phyloP scores from a whole-genome alignment of 495 filamentous ascomycete genomes.

The Aspergillus mulundensis region DNA sequence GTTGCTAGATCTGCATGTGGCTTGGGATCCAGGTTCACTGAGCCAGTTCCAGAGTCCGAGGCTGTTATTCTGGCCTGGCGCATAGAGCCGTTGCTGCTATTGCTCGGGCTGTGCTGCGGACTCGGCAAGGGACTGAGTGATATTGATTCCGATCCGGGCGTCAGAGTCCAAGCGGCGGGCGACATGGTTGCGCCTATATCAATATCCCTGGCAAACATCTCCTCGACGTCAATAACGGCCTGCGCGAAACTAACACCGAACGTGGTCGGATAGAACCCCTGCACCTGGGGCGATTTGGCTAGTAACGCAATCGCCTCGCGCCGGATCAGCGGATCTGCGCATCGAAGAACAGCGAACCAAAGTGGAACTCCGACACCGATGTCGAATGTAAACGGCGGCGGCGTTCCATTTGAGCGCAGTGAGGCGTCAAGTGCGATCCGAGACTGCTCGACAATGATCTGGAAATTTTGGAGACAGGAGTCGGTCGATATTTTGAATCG shows the following conservation, averaged over 20 bases:
- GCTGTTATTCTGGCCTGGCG: not conserved
- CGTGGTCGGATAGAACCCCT: constrained; percentile 24
- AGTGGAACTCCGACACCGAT: constrained; percentile 32
- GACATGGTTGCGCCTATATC: not conserved
- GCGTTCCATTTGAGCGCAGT: constrained; percentile 17
- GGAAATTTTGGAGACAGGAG: constrained; percentile 23
- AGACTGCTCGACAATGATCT: constrained; percentile 28
- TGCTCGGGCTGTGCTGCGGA: not conserved
- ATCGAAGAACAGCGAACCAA: constrained; percentile 29
- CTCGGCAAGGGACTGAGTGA: not conserved
- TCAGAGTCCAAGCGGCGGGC: not conserved
- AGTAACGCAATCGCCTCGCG: constrained; percentile 28
- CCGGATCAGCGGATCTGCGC: constrained; percentile 28
- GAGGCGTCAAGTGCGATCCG: constrained; percentile 16
- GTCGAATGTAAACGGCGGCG: constrained; percentile 38
- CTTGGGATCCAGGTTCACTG: too few relatives aligned
- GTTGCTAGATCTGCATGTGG: too few relatives aligned
- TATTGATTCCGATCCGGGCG: not conserved
- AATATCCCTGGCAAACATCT: constrained; percentile 12
- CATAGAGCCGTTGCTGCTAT: not conserved
- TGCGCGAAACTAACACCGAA: not conserved
- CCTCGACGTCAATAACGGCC: constrained; percentile 26
- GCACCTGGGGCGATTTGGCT: constrained; percentile 22
- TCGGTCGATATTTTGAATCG: constrained; percentile 21
- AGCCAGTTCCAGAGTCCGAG: not conserved